Conservation (phyloP, 495 filamentous ascomycete species). For the Cercophora newfieldiana region DNA sequence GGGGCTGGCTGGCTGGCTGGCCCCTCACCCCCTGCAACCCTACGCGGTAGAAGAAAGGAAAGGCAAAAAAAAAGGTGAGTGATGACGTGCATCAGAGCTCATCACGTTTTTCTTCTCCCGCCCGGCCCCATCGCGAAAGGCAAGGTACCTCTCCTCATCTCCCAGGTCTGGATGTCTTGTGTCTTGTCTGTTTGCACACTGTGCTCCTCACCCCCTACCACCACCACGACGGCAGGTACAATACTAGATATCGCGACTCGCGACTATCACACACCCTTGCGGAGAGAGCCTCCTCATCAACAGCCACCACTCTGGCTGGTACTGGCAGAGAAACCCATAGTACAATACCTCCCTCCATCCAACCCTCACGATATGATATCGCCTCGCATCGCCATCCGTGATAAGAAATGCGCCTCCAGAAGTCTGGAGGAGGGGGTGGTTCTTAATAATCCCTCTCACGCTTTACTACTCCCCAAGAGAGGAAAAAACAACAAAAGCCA, state of each 20-base stretch:
- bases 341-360: neutral
- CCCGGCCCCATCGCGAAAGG: neutral
- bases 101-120: neutral
- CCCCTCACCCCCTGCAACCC: neutral
- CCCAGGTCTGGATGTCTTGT: no score
- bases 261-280: no score
- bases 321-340: neutral
- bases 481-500: no score
- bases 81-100: neutral
- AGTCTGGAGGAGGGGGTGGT: neutral
- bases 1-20: neutral
- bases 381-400: neutral
- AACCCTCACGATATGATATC: neutral
- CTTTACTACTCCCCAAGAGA: neutral
- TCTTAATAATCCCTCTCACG: constrained; percentile 12
- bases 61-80: neutral
- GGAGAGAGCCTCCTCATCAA: neutral
- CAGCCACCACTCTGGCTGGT: neutral
- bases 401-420: neutral
- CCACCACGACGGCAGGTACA: no score
- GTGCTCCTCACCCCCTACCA: neutral
- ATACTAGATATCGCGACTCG: no score
- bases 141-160: neutral
- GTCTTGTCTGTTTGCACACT: no score
- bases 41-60: neutral